Evolutionary conservation across 495 filamentous ascomycete species (phyloP), one percentile per base, ranked within the genome.

Genomic region (Trichoderma virens): DNA sequence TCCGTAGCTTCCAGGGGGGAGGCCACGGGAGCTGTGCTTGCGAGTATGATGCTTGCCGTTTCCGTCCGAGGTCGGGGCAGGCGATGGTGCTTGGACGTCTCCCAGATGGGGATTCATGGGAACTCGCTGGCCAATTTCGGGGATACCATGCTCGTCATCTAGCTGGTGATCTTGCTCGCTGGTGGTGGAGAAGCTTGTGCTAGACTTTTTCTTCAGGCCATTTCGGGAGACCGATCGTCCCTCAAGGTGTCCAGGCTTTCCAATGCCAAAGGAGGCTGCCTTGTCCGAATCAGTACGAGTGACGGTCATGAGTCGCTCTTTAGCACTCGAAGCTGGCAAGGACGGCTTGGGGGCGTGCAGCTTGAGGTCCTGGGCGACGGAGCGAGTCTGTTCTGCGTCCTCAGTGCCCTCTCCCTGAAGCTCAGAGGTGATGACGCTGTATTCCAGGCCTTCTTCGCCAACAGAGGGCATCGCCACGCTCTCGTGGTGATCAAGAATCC

Each of bases 61-160:
- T 20, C 75, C 75, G 41, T 83, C 75, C 4, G 82, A 77, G 35
- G 79, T 75, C n/a, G 86, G 90, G 18, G 88, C 85, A 3, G 93
- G 91, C 0, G 95, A 93, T 0, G 94, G 94, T 14, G 94, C 94
- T 76, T 99, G 94, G 11, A 99, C 95, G 74, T 98, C 94, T 51
- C 94, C 94, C 43, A 92, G 93, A 76, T 95, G 86, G 39, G 88
- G 88, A 70, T 93, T 88, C 92, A 99, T 96, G 38, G 94, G 95
- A 25, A 98, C 93, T 69, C 91, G 84, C 70, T 86, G 82, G 41
- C 92, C 92, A 66, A 96, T 94, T 70, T 93, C 89, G 13, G 92
- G 93, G 66, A 97, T 96, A 14, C 93, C 93, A 66, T 89, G 85
- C 67, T 92, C 90, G 23, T 90, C 87, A 14, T 86, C 85, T 62